Conservation (phyloP, 176 grass and related monocot genomes). For the Poa annua region DNA sequence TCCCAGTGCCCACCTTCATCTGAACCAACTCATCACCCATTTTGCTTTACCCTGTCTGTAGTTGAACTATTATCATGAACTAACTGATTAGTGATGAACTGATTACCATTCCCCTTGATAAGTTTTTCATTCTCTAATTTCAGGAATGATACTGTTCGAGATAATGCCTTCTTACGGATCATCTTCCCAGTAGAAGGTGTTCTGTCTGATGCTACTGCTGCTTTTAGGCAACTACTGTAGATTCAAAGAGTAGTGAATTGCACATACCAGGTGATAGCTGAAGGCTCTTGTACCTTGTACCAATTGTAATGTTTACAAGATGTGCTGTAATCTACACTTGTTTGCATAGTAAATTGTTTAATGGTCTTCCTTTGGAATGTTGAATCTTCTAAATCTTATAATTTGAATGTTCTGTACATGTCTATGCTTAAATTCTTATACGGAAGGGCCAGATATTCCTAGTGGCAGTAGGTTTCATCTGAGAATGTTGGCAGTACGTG, state of each 20-base stretch:
- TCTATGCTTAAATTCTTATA: slow-evolving; percentile 5
- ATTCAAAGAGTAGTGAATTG: slow-evolving; percentile 43
- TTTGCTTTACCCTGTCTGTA: slow-evolving; percentile 27
- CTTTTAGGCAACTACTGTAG: slow-evolving; percentile 33
- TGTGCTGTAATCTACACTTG: slow-evolving; percentile 26
- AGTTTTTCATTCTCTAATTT: neutral
- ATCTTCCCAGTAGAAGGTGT: slow-evolving; percentile 10
- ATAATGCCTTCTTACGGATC: neutral
- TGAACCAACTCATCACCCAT: neutral
- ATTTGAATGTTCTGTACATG: slow-evolving; percentile 20
- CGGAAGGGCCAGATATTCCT: neutral
- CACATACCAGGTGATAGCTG: slow-evolving; percentile 43
- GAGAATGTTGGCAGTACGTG: slow-evolving; percentile 5
- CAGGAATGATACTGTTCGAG: slow-evolving; percentile 28
- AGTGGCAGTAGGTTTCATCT: neutral
- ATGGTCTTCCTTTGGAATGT: neutral
- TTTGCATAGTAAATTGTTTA: slow-evolving; percentile 30
- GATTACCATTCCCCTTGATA: slow-evolving; percentile 17
- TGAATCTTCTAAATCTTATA: slow-evolving; percentile 15
- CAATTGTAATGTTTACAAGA: slow-evolving; percentile 35
- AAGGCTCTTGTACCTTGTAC: slow-evolving; percentile 36
- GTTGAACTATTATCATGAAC: neutral
- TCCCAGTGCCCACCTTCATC: neutral
- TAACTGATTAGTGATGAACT: slow-evolving; percentile 1
- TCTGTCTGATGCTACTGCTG: slow-evolving; percentile 6